Percentiles rank a stretch among this genome's conserved stretches.
phyloP scores from a whole-genome alignment of 2,329 filamentous ascomycete species.

The Didymella keratinophila region DNA sequence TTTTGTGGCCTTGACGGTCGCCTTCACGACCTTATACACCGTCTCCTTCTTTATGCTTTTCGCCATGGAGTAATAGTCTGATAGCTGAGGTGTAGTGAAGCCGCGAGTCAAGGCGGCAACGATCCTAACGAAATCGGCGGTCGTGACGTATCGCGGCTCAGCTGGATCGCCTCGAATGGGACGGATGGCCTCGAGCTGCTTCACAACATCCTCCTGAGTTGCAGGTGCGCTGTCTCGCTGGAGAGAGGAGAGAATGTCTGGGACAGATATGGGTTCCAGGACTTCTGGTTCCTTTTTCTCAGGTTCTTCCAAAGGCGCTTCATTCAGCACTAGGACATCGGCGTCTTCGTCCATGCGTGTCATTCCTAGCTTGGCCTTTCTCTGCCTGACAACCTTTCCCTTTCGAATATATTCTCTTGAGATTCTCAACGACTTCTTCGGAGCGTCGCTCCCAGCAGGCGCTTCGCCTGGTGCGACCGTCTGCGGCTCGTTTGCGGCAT shows the following conservation, averaged over 20 bases:
- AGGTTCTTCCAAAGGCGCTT: constrained; percentile 25
- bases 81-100: constrained; percentile 44
- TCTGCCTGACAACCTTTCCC: constrained; percentile 39
- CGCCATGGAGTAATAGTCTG: constrained; percentile 40
- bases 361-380: constrained; percentile 40
- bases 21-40: constrained; percentile 29
- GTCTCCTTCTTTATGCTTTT: constrained; percentile 32
- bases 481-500: constrained; percentile 31
- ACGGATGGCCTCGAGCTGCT: constrained; percentile 44
- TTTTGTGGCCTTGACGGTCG: constrained; percentile 24
- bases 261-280: constrained; percentile 22
- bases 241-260: constrained; percentile 41
- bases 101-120: constrained; percentile 31
- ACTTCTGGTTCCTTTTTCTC: constrained; percentile 17
- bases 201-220: constrained; percentile 40
- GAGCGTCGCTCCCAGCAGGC: background rate
- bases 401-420: constrained; percentile 21
- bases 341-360: constrained; percentile 47
- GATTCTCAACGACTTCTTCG: constrained; percentile 3
- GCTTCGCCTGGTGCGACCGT: background rate
- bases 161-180: constrained; percentile 30
- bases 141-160: constrained; percentile 42
- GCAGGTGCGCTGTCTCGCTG: constrained; percentile 32
- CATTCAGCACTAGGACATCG: constrained; percentile 47
- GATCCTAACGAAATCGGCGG: constrained; percentile 38